These are phyloP conservation scores for Lolium perenne DNA, from an alignment of 176 grass and related monocot species.

Conservation along the genomic window DNA sequence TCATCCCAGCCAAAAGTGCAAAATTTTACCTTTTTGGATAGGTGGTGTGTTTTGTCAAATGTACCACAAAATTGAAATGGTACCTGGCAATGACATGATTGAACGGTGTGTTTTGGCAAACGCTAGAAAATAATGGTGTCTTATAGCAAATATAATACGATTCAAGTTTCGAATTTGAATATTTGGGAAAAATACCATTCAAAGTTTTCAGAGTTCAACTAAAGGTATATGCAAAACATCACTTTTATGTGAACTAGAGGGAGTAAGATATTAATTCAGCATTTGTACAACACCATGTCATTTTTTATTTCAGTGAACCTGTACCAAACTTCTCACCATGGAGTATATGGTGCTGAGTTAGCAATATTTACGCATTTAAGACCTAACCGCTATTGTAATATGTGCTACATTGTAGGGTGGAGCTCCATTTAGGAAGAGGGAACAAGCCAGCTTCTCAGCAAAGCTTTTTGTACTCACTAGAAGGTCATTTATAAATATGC, in stretches of 20 bases:
- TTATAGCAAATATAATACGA: no score
- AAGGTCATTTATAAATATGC: conserved; percentile 66
- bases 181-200: neutral
- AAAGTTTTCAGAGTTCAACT: neutral
- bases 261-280: neutral
- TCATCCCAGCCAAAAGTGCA: no score
- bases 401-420: conserved; percentile 34
- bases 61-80: no score
- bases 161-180: neutral
- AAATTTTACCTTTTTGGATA: no score
- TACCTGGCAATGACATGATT: no score
- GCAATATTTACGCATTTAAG: neutral
- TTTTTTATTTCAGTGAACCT: conserved; percentile 6
- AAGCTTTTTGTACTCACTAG: conserved; percentile 53
- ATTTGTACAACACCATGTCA: neutral
- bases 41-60: no score
- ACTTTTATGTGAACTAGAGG: neutral
- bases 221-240: neutral
- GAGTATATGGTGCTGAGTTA: neutral
- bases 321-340: neutral
- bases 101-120: no score
- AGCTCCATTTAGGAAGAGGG: conserved; percentile 41
- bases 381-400: neutral
- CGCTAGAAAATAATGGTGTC: no score
- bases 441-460: conserved; percentile 43